Conservation (phyloP, 495 filamentous ascomycete genomes). For the Viridothelium virens region DNA sequence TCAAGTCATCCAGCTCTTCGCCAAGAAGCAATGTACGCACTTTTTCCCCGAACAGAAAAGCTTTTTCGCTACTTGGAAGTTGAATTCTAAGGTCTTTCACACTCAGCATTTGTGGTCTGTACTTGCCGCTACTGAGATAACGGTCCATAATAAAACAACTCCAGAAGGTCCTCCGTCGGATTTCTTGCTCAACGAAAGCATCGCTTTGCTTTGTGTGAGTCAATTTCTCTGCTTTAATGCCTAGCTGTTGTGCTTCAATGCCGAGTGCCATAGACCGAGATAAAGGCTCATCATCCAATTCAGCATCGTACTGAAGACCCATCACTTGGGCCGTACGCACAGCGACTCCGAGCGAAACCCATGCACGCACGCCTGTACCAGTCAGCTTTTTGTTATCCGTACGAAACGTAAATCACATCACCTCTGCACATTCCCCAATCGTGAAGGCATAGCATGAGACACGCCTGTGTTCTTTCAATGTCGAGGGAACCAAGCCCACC, state of each 20-base stretch:
- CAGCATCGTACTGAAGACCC: constrained; percentile 57
- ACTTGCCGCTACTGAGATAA: constrained; percentile 67
- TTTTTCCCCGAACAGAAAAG: constrained; percentile 62
- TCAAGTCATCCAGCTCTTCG: constrained; percentile 25
- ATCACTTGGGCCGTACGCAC: constrained; percentile 67
- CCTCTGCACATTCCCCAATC: constrained; percentile 79
- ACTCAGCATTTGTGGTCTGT: constrained; percentile 60
- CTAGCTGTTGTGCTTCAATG: constrained; percentile 41
- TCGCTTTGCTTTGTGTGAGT: constrained; percentile 30
- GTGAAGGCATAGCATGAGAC: constrained; percentile 75
- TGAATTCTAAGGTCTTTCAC: constrained; percentile 61
- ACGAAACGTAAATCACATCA: not conserved
- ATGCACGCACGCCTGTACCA: constrained; percentile 49
- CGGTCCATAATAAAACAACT: constrained; percentile 79
- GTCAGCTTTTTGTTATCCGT: not conserved
- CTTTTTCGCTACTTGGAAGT: constrained; percentile 57
- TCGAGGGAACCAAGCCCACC: constrained; percentile 49
- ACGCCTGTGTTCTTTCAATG: constrained; percentile 65
- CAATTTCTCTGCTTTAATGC: constrained; percentile 31
- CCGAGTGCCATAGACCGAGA: constrained; percentile 39
- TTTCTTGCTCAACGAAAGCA: constrained; percentile 61
- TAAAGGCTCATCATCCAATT: constrained; percentile 44
- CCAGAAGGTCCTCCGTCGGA: constrained; percentile 75
- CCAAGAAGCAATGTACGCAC: constrained; percentile 38
- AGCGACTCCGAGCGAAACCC: constrained; percentile 70